These are phyloP conservation scores for Bipolaris zeicola DNA, from an alignment of 2,329 filamentous ascomycete species.

Conservation along the genomic window DNA sequence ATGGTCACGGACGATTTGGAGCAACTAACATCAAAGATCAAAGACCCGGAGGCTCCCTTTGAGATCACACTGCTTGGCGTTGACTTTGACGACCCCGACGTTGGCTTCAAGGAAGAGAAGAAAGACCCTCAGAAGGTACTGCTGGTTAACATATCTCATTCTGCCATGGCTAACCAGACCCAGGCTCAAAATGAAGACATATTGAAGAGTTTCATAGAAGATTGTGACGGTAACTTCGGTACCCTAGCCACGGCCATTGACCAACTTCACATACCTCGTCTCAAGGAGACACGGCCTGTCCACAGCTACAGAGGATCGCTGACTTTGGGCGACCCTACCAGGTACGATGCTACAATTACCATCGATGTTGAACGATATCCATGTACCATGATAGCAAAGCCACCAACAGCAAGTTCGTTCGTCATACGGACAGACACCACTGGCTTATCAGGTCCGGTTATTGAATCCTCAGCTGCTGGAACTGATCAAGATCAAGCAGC, in stretches of 20 bases:
- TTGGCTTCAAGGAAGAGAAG: slow-evolving; percentile 88
- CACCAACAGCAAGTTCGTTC: slow-evolving; percentile 78
- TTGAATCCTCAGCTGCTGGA: slow-evolving; percentile 60
- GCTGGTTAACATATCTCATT: background rate
- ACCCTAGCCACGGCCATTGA: slow-evolving; percentile 85
- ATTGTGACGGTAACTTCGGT: slow-evolving; percentile 75
- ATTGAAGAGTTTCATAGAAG: slow-evolving; percentile 67
- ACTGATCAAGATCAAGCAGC: slow-evolving; percentile 46
- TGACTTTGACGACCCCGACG: slow-evolving; percentile 91
- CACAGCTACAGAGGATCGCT: slow-evolving; percentile 80
- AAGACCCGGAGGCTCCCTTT: slow-evolving; percentile 68
- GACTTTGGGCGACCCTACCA: slow-evolving; percentile 76
- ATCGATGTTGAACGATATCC: slow-evolving; percentile 93
- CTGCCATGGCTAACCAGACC: slow-evolving; percentile 18
- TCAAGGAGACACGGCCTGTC: slow-evolving; percentile 77
- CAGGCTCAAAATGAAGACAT: slow-evolving; percentile 74
- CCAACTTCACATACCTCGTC: slow-evolving; percentile 74
- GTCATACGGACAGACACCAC: slow-evolving; percentile 59
- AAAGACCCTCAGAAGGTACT: slow-evolving; percentile 73
- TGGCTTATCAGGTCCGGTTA: slow-evolving; percentile 54
- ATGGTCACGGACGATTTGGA: slow-evolving; percentile 75
- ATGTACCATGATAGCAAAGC: slow-evolving; percentile 76
- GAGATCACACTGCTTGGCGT: slow-evolving; percentile 81
- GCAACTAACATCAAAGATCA: slow-evolving; percentile 74
- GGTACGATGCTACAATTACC: slow-evolving; percentile 73